phyloP scores from a whole-genome alignment of 352 stramenopile genomes.

The Globisporangium canariense region DNA sequence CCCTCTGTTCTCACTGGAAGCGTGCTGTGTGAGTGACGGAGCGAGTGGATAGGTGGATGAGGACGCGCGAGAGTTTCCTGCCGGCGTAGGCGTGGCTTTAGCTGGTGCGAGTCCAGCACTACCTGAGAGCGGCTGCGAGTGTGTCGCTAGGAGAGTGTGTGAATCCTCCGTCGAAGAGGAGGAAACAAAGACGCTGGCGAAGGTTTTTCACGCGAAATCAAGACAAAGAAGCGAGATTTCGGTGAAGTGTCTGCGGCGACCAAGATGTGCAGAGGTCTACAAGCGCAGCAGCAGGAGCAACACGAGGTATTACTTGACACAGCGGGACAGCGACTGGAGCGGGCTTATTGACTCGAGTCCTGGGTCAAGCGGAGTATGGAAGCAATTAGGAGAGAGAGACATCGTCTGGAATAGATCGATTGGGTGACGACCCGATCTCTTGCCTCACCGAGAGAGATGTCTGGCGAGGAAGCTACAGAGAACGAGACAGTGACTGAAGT shows the following conservation, averaged over 20 bases:
- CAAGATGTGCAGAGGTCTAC: background rate
- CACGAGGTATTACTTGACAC: conserved; percentile 1
- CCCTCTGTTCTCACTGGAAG: no score
- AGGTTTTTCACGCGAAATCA: conserved; percentile 4
- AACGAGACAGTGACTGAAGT: conserved; percentile 7
- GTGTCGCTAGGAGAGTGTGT: background rate
- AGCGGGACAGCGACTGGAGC: conserved; percentile 2
- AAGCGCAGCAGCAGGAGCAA: background rate
- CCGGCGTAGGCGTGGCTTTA: background rate
- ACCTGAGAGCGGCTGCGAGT: conserved; percentile 1
- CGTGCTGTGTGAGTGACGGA: no score
- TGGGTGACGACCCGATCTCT: background rate
- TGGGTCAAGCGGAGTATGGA: background rate
- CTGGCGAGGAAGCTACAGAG: background rate
- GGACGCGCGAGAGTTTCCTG: no score
- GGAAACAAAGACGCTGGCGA: background rate
- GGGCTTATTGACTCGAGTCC: background rate
- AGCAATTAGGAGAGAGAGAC: background rate
- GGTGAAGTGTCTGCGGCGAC: background rate
- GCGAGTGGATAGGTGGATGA: no score
- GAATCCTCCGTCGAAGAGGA: background rate
- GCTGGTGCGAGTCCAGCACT: background rate
- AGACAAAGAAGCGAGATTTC: background rate
- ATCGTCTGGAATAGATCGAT: background rate
- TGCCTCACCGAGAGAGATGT: background rate